Base-by-base conservation (phyloP, 2,329 filamentous ascomycete genomes). In the Pseudogymnoascus sp. region DNA sequence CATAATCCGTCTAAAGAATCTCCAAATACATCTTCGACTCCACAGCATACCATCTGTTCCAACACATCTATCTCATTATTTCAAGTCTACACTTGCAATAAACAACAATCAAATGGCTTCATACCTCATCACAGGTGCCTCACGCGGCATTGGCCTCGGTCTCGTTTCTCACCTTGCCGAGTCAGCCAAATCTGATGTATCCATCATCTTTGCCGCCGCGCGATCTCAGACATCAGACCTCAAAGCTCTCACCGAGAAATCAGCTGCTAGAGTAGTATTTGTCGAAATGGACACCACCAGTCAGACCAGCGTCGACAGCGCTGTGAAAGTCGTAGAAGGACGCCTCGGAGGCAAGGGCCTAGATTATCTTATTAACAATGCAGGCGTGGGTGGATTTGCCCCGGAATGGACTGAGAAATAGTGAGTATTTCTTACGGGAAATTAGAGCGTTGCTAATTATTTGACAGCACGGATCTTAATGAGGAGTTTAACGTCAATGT, bases 131-230 rank as follows among this genome's bases (percentile, higher is more conserved):
- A 32, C 30, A 4, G 30, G 30, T 6, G 30, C 9, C 30, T 32
- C 30, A 7, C 30, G 30, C 6, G 9, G 30, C 6, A 11, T 32
- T 32, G 30, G 30, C 30, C 30, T 8, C 30, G 30, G 22, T 25
- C 22, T 25, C 22, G 60, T 62, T 18, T 47, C 59, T 11, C 65
- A 68, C 16, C 65, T 69, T 35, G 66, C 64, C n/a, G 57, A 59
- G 35, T 59, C 43, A 14, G 9, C 30, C 57, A 20, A 12, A 18
- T 59, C n/a, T 14, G 18, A 39, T 39, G 58, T n/a, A 8, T 30
- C n/a, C 6, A 16, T 43, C 18, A 9, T 60, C 25, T 39, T 60
- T 3, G 58, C 58, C 14, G 54, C 58, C 6, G 28, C 37, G 9
- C 58, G 58, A 8, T 41, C 28, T 8, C 16, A 60, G 7, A 30